Evolutionary conservation across 2,329 filamentous ascomycete species (phyloP).

Genomic region (Microdochium trichocladiopsis): DNA sequence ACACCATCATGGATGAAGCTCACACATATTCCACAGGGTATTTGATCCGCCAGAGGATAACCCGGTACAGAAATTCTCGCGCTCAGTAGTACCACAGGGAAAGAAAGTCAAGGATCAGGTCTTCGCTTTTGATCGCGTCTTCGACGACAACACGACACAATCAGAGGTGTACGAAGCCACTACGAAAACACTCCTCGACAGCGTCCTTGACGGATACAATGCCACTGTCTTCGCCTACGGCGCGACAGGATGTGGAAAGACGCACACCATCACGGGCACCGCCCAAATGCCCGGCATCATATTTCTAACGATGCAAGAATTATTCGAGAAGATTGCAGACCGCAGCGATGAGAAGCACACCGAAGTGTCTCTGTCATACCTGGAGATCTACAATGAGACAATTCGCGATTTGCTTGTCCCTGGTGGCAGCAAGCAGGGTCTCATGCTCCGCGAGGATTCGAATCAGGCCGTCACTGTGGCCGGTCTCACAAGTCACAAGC

Average conservation of each 20-base stretch:
- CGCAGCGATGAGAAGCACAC: conserved; percentile 78
- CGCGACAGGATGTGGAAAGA: conserved; percentile 96
- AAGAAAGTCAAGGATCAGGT: conserved; percentile 97
- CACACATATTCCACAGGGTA: conserved; percentile 49
- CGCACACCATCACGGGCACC: conserved; percentile 93
- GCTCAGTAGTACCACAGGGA: conserved; percentile 72
- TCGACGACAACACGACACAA: conserved; percentile 91
- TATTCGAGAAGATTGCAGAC: conserved; percentile 94
- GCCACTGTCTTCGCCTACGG: conserved; percentile 98
- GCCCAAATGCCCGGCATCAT: conserved; percentile 93
- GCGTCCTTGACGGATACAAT: conserved; percentile 95
- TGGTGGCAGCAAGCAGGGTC: conserved; percentile 69
- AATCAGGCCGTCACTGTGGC: conserved; percentile 89
- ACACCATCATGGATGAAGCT: neutral
- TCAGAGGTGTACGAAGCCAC: conserved; percentile 93
- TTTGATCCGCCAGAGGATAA: conserved; percentile 97
- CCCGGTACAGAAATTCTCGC: conserved; percentile 79
- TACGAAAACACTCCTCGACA: conserved; percentile 83
- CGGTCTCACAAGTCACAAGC: conserved; percentile 85
- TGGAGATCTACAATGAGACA: conserved; percentile 99
- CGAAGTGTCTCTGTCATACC: conserved; percentile 86
- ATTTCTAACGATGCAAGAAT: conserved; percentile 97
- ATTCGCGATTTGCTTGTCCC: conserved; percentile 92
- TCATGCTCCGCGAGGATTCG: conserved; percentile 92
- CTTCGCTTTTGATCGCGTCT: conserved; percentile 93